Evolutionary conservation across 1,139 yeast genomes (phyloP), one percentile per base, ranked within the genome.

Genomic region (Kodamaea fungicola): DNA sequence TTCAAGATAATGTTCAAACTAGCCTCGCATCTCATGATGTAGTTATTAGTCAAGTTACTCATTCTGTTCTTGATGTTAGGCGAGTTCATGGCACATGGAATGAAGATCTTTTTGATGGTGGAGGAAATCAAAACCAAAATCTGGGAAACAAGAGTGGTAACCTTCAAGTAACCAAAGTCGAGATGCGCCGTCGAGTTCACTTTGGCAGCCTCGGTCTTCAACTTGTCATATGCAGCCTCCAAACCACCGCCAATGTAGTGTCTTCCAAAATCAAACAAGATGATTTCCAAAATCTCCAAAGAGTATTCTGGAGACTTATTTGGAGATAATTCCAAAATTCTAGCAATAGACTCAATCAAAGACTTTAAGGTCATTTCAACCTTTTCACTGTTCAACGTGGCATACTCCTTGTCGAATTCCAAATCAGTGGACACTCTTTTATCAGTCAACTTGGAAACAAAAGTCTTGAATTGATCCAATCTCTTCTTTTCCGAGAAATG

Each of bases 321-420:
- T 1, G 95, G 87, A 1, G 81, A 71, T 37, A 90, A 62, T 51
- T 88, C 96, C 52, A 87, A 74, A 6, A 83, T 70, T 51, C 97
- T 71, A 3, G 95, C 84, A 6, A 88, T 69, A 1, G 92, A 75
- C 59, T 90, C 97, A 23, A 89, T 86, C 3, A 83, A 74, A 23
- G 87, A 76, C 46, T 80, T 80, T 31, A 89, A 64, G 41, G 87
- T 74, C 1, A 71, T 65, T 49, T 87, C 92, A 2, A 86, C 80
- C 28, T 70, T 64, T 10, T 63, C 54, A 9, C 80, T 51, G 28
- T 67, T 67, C 36, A 76, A 59, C 8, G 61, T 55, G 1, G 61
- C 49, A 37, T 56, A 62, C 30, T 59, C 61, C 25, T 51, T 56
- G 19, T 59, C 57, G 21, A 58, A 12, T 24, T 51, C 58, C 7